These are phyloP conservation scores for Dactylellina leptospora DNA, from an alignment of 2,329 filamentous ascomycete genomes.

Conservation along the genomic window DNA sequence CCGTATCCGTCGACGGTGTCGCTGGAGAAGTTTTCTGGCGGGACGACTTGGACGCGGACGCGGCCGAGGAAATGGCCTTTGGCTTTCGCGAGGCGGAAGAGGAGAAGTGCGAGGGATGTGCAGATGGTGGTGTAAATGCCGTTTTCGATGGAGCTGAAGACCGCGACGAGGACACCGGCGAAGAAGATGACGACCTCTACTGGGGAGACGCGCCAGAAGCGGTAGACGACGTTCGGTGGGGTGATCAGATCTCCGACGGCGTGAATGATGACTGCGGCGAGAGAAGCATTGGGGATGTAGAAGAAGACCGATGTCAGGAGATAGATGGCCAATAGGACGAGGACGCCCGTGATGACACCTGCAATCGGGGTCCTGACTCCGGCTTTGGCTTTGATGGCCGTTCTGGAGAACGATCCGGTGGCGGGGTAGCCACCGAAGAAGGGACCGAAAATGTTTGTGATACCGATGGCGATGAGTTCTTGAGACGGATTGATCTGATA, in stretches of 20 bases:
- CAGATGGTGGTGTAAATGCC: constrained; percentile 89
- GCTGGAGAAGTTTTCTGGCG: constrained; percentile 73
- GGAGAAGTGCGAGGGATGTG: constrained; percentile 77
- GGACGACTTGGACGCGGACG: constrained; percentile 82
- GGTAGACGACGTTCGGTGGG: constrained; percentile 86
- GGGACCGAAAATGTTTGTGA: constrained; percentile 87
- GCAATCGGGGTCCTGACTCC: constrained; percentile 91
- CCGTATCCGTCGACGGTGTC: constrained; percentile 62
- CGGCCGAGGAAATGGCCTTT: constrained; percentile 83
- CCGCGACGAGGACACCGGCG: constrained; percentile 84
- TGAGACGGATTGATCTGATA: constrained; percentile 96
- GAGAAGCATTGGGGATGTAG: constrained; percentile 83
- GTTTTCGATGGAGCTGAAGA: constrained; percentile 88
- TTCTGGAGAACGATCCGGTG: constrained; percentile 94
- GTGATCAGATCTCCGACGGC: constrained; percentile 93
- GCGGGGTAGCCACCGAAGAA: constrained; percentile 92
- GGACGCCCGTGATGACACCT: constrained; percentile 83
- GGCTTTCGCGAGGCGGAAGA: constrained; percentile 85
- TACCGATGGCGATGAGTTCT: constrained; percentile 91
- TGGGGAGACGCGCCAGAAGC: constrained; percentile 93
- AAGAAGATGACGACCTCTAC: constrained; percentile 93
- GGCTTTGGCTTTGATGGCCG: constrained; percentile 96
- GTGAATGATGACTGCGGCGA: constrained; percentile 92
- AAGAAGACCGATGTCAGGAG: constrained; percentile 88
- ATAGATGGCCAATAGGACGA: constrained; percentile 91